phyloP scores from a whole-genome alignment of 2,329 filamentous ascomycete genomes.

The Rhynchosporium secalis region DNA sequence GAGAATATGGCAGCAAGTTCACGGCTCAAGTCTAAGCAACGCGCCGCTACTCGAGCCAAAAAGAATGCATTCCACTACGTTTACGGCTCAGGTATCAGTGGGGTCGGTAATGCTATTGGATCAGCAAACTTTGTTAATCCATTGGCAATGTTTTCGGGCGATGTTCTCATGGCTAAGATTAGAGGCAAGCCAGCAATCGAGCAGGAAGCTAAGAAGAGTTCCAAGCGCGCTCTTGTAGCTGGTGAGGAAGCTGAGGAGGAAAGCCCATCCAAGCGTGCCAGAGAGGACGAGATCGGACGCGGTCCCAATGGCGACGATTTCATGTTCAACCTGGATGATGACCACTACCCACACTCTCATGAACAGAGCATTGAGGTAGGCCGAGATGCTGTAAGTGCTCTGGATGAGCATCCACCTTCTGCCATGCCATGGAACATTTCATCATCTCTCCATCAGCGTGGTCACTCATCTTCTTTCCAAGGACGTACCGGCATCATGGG shows the following conservation, averaged over 20 bases:
- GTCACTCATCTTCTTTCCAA: conserved; percentile 39
- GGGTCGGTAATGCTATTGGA: conserved; percentile 50
- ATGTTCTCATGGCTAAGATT: conserved; percentile 48
- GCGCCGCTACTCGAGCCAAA: conserved; percentile 51
- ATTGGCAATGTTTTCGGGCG: conserved; percentile 59
- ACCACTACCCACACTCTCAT: conserved; percentile 9
- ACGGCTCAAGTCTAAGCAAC: conserved; percentile 47
- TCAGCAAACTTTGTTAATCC: conserved; percentile 46
- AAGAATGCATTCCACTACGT: conserved; percentile 64
- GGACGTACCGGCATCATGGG: conserved; percentile 23
- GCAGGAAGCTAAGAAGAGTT: conserved; percentile 14
- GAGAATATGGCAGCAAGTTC: conserved; percentile 57
- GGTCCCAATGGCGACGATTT: conserved; percentile 31
- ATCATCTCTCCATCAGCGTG: conserved; percentile 50
- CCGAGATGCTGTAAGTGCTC: conserved; percentile 63
- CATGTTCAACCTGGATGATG: conserved; percentile 11
- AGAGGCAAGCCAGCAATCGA: conserved; percentile 17
- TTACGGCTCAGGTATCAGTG: conserved; percentile 56
- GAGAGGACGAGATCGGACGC: conserved; percentile 43
- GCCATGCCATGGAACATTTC: conserved; percentile 70
- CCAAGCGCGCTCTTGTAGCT: conserved; percentile 24
- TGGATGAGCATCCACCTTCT: conserved; percentile 67
- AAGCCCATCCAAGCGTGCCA: conserved; percentile 41
- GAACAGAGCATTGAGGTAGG: conserved; percentile 62
- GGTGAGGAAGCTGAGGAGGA: conserved; percentile 30